Evolutionary conservation across 192 early-diverging fungal species (phyloP).

Genomic region (Helicostylum pulchrum): DNA sequence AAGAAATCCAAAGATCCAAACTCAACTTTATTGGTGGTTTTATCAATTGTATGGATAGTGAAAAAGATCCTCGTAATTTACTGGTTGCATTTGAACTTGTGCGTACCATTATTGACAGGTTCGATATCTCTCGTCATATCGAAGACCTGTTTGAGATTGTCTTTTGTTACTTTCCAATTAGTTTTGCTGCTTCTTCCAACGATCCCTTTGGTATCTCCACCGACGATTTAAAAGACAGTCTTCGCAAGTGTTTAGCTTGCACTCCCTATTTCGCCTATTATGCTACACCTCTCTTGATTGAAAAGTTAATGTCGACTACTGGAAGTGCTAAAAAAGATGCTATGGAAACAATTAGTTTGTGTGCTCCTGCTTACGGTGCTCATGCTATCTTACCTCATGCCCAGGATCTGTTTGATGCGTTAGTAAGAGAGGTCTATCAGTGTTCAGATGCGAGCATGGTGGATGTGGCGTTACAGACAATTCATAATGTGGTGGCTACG

Average conservation of each 20-base stretch:
- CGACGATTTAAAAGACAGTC: slow-evolving; percentile 79
- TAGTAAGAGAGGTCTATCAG: slow-evolving; percentile 76
- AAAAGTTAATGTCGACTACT: slow-evolving; percentile 82
- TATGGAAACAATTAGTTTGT: slow-evolving; percentile 80
- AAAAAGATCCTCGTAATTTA: slow-evolving; percentile 98
- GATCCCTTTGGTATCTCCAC: slow-evolving; percentile 93
- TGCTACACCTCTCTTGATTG: slow-evolving; percentile 84
- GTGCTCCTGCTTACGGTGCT: slow-evolving; percentile 72
- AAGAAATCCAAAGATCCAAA: slow-evolving; percentile 57
- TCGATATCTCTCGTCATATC: slow-evolving; percentile 75
- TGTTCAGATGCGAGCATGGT: slow-evolving; percentile 64
- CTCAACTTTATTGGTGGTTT: slow-evolving; percentile 75
- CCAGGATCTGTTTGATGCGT: slow-evolving; percentile 67
- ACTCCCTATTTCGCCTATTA: slow-evolving; percentile 79
- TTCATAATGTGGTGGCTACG: slow-evolving; percentile 64
- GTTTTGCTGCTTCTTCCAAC: slow-evolving; percentile 89
- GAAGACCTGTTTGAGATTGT: slow-evolving; percentile 95
- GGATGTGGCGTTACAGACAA: slow-evolving; percentile 57
- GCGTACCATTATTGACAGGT: slow-evolving; percentile 63
- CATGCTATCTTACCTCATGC: slow-evolving; percentile 66
- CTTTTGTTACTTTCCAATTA: slow-evolving; percentile 99
- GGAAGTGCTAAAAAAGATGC: slow-evolving; percentile 70
- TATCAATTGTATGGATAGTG: slow-evolving; percentile 88
- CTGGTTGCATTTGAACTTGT: slow-evolving; percentile 81
- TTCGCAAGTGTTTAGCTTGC: slow-evolving; percentile 75